A percentile compares a stretch with the other conserved stretches of the same genome.
phyloP scores from a whole-genome alignment of 129 eudicot species.

The Saposhnikovia divaricata region DNA sequence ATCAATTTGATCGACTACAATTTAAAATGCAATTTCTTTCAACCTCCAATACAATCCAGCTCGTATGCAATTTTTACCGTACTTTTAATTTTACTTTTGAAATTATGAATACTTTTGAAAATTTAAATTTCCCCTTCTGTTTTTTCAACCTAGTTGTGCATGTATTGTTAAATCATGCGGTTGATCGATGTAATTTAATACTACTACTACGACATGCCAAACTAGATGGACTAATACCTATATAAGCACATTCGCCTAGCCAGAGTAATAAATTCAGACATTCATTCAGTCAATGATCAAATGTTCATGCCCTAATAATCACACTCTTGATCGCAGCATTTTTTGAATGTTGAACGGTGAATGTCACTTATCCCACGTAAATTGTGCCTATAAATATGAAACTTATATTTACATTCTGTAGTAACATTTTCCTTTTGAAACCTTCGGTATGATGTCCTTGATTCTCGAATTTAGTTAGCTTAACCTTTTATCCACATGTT shows the following conservation, averaged over 20 bases:
- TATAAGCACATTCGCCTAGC: background rate
- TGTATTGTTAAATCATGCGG: slow-evolving; percentile 2
- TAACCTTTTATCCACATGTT: too few species aligned
- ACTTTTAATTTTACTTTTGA: too few species aligned
- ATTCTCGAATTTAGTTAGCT: too few species aligned
- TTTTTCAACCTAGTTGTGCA: background rate
- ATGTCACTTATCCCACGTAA: background rate
- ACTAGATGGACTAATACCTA: background rate
- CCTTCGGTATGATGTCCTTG: too few species aligned
- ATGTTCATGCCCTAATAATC: background rate
- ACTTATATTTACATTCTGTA: too few species aligned
- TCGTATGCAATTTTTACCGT: too few species aligned
- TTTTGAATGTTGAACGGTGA: background rate
- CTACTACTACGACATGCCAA: background rate
- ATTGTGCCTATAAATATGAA: background rate
- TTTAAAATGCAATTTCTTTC: too few species aligned
- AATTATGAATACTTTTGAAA: too few species aligned
- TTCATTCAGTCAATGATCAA: background rate
- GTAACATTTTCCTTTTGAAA: too few species aligned
- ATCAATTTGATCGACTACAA: too few species aligned
- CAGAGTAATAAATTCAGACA: background rate
- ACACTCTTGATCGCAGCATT: background rate
- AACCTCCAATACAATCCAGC: too few species aligned
- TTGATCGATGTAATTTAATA: background rate
- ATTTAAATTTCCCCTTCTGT: too few species aligned